Evolutionary conservation across 345 rosid species (phyloP), one percentile per base, ranked within the genome.

Genomic region (Cardamine resedifolia): DNA sequence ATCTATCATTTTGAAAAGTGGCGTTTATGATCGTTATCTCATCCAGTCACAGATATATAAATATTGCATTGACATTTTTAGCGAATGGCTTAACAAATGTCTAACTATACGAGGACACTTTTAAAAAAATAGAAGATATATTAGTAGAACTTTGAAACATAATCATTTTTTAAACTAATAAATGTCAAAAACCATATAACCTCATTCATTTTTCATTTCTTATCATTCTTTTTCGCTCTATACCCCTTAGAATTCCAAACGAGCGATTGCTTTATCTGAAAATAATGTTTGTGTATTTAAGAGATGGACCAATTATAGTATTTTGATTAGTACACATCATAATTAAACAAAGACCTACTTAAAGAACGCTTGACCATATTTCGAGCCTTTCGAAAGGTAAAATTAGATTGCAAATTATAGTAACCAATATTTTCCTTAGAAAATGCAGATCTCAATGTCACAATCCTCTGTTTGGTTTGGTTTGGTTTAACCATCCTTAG

Each of bases 11-110:
- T 34, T 64, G 70, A 24, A 56, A 45, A 56, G 11, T 18, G 20
- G 11, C 0, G 61, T 71, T 71, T 59, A 36, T 49, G 51, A 49
- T 49, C 67, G 12, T 59, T 70, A 24, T 23, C 33, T 14, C 15
- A 52, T 52, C 51, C 12, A 24, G 12, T 52, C 38, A 52, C 34
- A 15, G 39, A 18, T 53, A 30, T 67, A 18, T 28, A 41, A n/a
- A 15, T 65, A 39, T 23, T 23, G 33, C 49, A 10, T 27, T 45
- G 67, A 43, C 66, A 41, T 24, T 61, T 49, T 14, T 45, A 63
- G 31, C 53, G 24, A 65, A 20, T 36, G 43, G 19, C 19, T 50
- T 21, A n/a, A 39, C 21, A 58, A 18, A 33, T 19, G 26, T 44
- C 20, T 16, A n/a, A 16, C 10, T 44, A 16, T 44, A 16, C 3